Base-by-base conservation (phyloP, 331 rosid genomes). In the Rhamnella rubrinervis region DNA sequence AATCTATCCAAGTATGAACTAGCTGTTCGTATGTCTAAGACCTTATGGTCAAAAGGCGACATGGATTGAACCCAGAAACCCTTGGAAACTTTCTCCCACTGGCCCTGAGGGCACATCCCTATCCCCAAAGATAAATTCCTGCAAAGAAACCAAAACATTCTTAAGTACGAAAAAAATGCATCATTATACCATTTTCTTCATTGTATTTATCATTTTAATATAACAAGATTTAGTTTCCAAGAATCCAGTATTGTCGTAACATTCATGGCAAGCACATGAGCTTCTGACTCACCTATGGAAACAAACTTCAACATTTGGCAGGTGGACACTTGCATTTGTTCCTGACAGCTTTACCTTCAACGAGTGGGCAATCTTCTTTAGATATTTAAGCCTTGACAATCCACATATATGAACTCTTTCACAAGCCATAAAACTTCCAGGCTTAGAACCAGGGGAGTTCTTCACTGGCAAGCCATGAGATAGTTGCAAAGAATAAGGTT, bases 81-180 rank as follows among this genome's bases (percentile, higher is more conserved):
- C 77, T 83, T 87, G 69, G 69, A 46, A 80, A 79, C 93, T 82
- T 91, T 95, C 85, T 91, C 93, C 99, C 99, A 91, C 81, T 74
- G 89, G 65, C 83, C 71, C 53, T 82, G 90, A 55, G 96, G 82
- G 65, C 97, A 95, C 96, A 91, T 85, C 84, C 96, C 97, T 2
- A 67, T 70, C 53, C 79, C 87, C 64, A 86, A 82, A 65, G 99
- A 89, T 38, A 49, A 58, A 79, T 89, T 95, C 86, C 99, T 93
- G 84, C 79, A 79, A 10, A 81, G 37, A 39, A 67, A 65, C 44
- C 6, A 51, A 16, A 47, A 65, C 40, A 68, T n/a, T 39, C 49
- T 17, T 56, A 44, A 6, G 55, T 50, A 13, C 44, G n/a, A 38
- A 55, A 40, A 21, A 17, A 38, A 25, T 40, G 14, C 1, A 44